phyloP scores from a whole-genome alignment of 345 rosid genomes.

The Acer campestre region DNA sequence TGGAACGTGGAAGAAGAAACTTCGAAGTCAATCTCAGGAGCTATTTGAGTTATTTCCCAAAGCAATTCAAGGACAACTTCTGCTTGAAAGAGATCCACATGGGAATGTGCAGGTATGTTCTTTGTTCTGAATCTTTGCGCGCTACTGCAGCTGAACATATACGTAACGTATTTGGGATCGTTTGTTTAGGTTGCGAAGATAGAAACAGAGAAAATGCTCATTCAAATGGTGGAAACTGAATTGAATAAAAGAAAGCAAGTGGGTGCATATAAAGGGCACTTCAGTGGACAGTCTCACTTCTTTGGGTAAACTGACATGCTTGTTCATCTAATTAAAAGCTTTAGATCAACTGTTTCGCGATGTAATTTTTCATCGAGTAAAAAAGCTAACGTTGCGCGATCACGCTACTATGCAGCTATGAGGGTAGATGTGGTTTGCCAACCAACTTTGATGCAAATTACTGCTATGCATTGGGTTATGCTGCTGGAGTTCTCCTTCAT shows the following conservation, averaged over 20 bases:
- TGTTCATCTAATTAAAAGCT: not conserved
- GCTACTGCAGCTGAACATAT: not conserved
- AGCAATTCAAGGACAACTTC: constrained; percentile 85
- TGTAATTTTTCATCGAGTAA: not conserved
- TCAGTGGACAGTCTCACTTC: constrained; percentile 92
- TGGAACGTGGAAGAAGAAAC: constrained; percentile 86
- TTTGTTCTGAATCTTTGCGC: not conserved
- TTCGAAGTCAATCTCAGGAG: constrained; percentile 54
- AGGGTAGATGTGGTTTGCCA: constrained; percentile 97
- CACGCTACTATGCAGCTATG: constrained; percentile 56
- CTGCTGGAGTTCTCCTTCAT: constrained; percentile 88
- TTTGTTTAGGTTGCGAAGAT: constrained; percentile 76
- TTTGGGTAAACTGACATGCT: constrained; percentile 56
- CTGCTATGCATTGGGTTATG: constrained; percentile 91
- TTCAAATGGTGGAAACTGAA: constrained; percentile 97
- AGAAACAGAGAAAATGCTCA: constrained; percentile 97
- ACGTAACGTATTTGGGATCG: not conserved
- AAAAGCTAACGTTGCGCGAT: constrained; percentile 1
- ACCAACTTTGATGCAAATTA: constrained; percentile 91
- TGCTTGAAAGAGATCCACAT: constrained; percentile 99
- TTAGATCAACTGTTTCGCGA: not conserved
- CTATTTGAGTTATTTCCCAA: constrained; percentile 85
- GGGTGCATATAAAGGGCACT: constrained; percentile 59
- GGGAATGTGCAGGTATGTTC: constrained; percentile 94
- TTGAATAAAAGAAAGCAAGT: constrained; percentile 80